Conservation (phyloP, 1,284 basidiomycete species). For the Puccinia sorghi region DNA sequence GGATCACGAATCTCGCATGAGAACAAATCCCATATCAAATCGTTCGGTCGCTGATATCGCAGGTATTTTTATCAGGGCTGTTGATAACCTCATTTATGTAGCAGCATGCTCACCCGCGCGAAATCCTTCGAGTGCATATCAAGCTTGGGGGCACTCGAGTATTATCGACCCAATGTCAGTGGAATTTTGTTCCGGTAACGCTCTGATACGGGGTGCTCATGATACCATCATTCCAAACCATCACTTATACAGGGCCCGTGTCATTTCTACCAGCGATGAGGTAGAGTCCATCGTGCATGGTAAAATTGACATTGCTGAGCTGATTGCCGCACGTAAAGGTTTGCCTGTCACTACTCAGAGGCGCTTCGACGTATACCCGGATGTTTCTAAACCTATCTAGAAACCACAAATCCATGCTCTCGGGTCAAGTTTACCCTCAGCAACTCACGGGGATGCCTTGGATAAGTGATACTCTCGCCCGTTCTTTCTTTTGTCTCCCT, state of each 20-base stretch:
- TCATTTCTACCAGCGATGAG: conserved; percentile 76
- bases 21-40: conserved; percentile 7
- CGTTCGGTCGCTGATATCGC: neutral
- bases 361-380: conserved; percentile 85
- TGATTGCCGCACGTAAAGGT: conserved; percentile 71
- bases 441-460: neutral
- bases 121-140: conserved; percentile 75
- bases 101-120: conserved; percentile 94
- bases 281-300: conserved; percentile 77
- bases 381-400: conserved; percentile 61
- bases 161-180: conserved; percentile 83
- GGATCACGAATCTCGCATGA: neutral
- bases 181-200: too few relatives aligned
- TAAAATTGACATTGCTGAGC: conserved; percentile 72
- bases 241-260: conserved; percentile 68
- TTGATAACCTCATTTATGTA: conserved; percentile 94
- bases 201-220: neutral
- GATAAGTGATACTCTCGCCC: neutral
- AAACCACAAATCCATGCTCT: neutral
- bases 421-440: neutral
- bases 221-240: neutral
- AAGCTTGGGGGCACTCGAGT: conserved; percentile 89
- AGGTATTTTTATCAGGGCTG: conserved; percentile 66
- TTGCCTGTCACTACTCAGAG: conserved; percentile 85
- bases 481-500: neutral